Base-by-base conservation (phyloP, 2,329 filamentous ascomycete species). In the Capronia americana region DNA sequence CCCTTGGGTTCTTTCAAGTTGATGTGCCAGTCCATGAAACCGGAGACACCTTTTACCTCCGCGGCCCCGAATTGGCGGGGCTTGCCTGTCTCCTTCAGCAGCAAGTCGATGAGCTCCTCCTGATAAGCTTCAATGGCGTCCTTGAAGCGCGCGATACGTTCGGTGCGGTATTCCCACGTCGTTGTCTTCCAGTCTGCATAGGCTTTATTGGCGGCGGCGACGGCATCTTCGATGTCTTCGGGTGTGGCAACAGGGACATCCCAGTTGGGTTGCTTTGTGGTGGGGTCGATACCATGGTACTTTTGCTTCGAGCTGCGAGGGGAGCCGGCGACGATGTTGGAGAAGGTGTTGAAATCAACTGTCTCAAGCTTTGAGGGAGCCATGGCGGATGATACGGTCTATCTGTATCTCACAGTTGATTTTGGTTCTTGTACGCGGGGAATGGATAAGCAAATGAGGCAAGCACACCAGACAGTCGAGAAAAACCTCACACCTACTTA, bases 31-130 rank as follows among this genome's bases (percentile, higher is more conserved):
- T 67, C 38, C 38, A 68, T 32, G 26, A 61, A 61, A 4, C 10
- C 14, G n/a, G 38, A 55, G n/a, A 30, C 44, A 0, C 23, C 14
- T 26, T 64, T 32, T 3, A 69, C 50, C 41, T 69, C 66, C 14
- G 7, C 17, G 20, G 53, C 44, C 2, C 57, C 57, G 14, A 65
- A 58, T 12, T 34, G 26, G 10, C 57, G 75, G 3, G 84, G 84
- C 74, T 86, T 86, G 17, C 85, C 84, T 7, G 81, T 82, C 75
- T 86, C 84, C 64, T 76, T 77, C 70, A 78, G 78, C 32, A 85
- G 73, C 14, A 85, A 75, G 30, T 78, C 76, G 20, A 77, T 74
- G 56, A 87, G 75, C 54, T 82, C 78, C 1, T 80, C 77, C 14
- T 76, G 74, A 51, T 84, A 77, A 1, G 75, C 73, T 30, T 76